A percentile compares a stretch with the other conserved stretches of the same genome.
Evolutionary conservation across 2,329 filamentous ascomycete species (phyloP).

Genomic region (Apiospora kogelbergensis): DNA sequence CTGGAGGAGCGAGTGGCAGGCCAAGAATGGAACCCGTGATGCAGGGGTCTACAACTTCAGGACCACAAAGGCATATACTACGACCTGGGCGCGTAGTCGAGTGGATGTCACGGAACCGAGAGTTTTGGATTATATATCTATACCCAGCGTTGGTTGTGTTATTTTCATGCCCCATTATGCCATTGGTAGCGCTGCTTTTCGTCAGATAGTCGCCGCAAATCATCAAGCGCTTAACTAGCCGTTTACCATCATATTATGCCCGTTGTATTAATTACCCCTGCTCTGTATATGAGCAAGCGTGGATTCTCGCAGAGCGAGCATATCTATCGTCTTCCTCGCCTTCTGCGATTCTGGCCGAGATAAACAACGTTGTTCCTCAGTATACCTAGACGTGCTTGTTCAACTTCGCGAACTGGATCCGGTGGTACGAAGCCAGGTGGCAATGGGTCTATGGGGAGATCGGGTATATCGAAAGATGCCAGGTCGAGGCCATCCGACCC

Average conservation of each 20-base stretch:
- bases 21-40: slow-evolving; percentile 58
- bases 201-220: too few species aligned
- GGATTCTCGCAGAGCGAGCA: neutral
- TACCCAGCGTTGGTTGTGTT: neutral
- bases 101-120: too few species aligned
- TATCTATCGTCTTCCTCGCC: neutral
- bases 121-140: neutral
- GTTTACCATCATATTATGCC: too few species aligned
- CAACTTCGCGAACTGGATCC: neutral
- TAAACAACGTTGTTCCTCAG: neutral
- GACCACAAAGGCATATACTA: slow-evolving; percentile 85
- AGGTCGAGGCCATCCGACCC: neutral
- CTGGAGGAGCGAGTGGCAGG: slow-evolving; percentile 61
- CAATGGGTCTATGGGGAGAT: neutral
- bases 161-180: too few species aligned
- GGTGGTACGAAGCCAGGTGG: neutral
- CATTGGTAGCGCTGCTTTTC: neutral
- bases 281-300: too few species aligned
- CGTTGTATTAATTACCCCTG: too few species aligned
- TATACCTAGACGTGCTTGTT: rapidly evolving
- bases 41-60: slow-evolving; percentile 92
- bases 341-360: neutral
- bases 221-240: too few species aligned
- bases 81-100: slow-evolving; percentile 58
- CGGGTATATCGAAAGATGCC: neutral